A percentile compares a stretch with the other conserved stretches of the same genome.
These are phyloP conservation scores for Erythrobasidium hasegawianum DNA, from an alignment of 1,284 basidiomycete species.

Conservation along the genomic window DNA sequence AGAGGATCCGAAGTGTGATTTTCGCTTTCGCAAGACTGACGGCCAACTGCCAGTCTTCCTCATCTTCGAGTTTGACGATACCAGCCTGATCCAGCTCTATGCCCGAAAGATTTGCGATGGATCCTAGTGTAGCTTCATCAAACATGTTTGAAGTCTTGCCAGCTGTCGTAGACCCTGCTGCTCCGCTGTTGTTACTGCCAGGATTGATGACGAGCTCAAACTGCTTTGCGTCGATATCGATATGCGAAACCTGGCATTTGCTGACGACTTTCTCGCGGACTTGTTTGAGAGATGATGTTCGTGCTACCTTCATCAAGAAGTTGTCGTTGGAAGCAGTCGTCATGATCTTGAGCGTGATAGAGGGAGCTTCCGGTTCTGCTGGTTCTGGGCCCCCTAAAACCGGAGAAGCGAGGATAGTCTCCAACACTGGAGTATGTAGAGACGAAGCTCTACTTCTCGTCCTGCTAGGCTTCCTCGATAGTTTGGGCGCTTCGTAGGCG, in stretches of 20 bases:
- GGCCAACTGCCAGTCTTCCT: constrained; percentile 29
- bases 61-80: constrained; percentile 12
- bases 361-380: neutral
- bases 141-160: constrained; percentile 8
- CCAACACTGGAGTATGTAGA: constrained; percentile 31
- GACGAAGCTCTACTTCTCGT: constrained; percentile 27
- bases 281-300: constrained; percentile 14
- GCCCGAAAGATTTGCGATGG: neutral
- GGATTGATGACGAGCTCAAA: constrained; percentile 6
- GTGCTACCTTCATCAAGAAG: constrained; percentile 27
- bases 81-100: neutral
- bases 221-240: neutral
- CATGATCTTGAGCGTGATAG: constrained; percentile 25
- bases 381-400: constrained; percentile 6
- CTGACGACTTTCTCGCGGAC: constrained; percentile 3
- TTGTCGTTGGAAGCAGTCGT: constrained; percentile 11
- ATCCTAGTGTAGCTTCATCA: neutral
- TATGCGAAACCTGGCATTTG: constrained; percentile 16
- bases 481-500: constrained; percentile 29
- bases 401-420: constrained; percentile 38
- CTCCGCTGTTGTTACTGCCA: neutral
- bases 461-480: constrained; percentile 5
- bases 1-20: constrained; percentile 15
- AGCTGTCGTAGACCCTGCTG: neutral
- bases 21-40: constrained; percentile 10